Conservation (phyloP, 345 rosid species). For the Aegle marmelos region DNA sequence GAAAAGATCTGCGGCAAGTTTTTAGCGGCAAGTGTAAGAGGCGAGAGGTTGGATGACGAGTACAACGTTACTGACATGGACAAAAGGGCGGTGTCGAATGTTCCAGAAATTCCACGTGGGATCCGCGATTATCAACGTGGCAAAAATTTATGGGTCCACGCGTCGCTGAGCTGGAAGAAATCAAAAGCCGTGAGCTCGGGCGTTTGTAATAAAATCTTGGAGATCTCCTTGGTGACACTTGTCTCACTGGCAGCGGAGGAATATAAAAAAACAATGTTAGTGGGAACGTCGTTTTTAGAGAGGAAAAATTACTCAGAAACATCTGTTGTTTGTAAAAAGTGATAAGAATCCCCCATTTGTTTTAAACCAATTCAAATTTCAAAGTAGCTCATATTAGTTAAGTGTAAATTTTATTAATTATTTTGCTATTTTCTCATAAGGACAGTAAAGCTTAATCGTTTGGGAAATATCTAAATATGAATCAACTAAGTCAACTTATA, state of each 20-base stretch:
- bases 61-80: slow-evolving; percentile 43
- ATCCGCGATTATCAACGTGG: slow-evolving; percentile 32
- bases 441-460: too few species aligned
- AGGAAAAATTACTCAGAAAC: too few species aligned
- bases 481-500: too few species aligned
- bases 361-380: too few species aligned
- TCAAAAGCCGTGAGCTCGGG: slow-evolving; percentile 35
- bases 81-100: slow-evolving; percentile 30
- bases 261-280: background rate
- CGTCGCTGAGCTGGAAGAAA: slow-evolving; percentile 44
- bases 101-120: slow-evolving; percentile 32
- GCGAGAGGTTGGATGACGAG: slow-evolving; percentile 22
- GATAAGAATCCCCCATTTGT: too few species aligned
- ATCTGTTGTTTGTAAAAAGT: too few species aligned
- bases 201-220: background rate
- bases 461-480: too few species aligned
- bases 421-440: too few species aligned
- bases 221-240: slow-evolving; percentile 19
- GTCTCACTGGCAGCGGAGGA: background rate
- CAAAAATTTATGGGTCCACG: background rate
- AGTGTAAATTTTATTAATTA: too few species aligned
- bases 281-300: background rate
- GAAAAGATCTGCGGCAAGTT: slow-evolving; percentile 17
- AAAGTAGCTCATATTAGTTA: too few species aligned
- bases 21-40: background rate